phyloP scores from a whole-genome alignment of 202 grass and related monocot species.

The Bolboschoenoplectus hybrid region DNA sequence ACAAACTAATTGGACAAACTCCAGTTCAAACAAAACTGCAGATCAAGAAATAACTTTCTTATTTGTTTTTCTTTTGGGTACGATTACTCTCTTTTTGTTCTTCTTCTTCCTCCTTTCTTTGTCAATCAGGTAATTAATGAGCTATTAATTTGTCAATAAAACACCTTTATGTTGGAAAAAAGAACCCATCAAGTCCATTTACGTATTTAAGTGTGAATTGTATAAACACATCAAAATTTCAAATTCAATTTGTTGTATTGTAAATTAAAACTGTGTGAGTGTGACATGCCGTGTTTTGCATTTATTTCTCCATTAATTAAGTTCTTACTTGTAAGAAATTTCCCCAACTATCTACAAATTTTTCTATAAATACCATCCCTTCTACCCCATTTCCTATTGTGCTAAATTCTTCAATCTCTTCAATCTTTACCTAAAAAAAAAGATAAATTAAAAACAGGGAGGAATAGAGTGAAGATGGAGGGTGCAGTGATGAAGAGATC shows the following conservation, averaged over 20 bases:
- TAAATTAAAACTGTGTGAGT: neutral
- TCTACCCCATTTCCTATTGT: neutral
- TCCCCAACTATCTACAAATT: neutral
- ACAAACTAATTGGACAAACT: no score
- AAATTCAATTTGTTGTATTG: neutral
- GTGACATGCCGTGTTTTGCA: neutral
- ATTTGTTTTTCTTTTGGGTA: no score
- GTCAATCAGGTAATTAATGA: no score
- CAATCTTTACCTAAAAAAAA: neutral
- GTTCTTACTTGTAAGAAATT: neutral
- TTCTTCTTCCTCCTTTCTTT: no score
- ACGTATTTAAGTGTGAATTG: neutral
- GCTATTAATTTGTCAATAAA: neutral
- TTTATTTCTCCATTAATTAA: neutral
- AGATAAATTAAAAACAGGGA: neutral
- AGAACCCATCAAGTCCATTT: neutral
- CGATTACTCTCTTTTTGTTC: no score
- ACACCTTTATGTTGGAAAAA: no score
- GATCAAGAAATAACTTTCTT: no score
- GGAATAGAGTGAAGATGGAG: neutral
- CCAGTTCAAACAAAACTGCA: no score
- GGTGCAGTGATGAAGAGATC: neutral
- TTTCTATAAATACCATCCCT: slow-evolving; percentile 5
- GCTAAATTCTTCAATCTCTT: neutral
- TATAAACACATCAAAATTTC: neutral